Evolutionary conservation across 306 rosid genomes (phyloP).

Genomic region (Rosa chinensis): DNA sequence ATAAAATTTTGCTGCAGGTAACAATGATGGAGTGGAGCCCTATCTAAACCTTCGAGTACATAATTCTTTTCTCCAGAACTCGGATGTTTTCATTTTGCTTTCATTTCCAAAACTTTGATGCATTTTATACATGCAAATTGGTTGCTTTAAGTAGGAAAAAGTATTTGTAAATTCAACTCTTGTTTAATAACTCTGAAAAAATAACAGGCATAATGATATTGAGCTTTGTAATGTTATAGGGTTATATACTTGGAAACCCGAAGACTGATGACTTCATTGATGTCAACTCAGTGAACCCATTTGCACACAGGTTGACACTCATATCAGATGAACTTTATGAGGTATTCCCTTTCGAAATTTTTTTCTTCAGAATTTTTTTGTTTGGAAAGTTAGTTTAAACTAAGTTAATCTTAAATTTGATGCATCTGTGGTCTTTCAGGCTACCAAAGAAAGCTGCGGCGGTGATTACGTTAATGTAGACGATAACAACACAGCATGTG

Average conservation of each 20-base stretch:
- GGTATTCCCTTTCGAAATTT: not conserved
- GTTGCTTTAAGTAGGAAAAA: not conserved
- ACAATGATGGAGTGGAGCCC: slow-evolving; percentile 12
- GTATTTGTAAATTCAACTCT: not conserved
- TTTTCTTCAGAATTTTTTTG: not conserved
- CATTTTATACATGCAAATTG: not conserved
- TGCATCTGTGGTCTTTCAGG: slow-evolving; percentile 4
- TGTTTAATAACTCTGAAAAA: not conserved
- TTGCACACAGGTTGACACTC: slow-evolving; percentile 25
- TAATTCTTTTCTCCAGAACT: not conserved
- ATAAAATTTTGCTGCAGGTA: slow-evolving; percentile 15
- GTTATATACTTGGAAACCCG: slow-evolving; percentile 36
- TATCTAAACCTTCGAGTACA: slow-evolving; percentile 25
- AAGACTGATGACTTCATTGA: slow-evolving; percentile 28
- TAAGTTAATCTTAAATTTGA: not conserved
- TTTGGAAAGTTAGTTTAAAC: not conserved
- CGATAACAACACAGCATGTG: slow-evolving; percentile 23
- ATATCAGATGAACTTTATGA: slow-evolving; percentile 32
- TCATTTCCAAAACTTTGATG: not conserved
- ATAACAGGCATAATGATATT: not conserved
- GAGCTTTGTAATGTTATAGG: slow-evolving; percentile 6
- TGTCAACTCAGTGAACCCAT: slow-evolving; percentile 27
- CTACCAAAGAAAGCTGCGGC: slow-evolving; percentile 24
- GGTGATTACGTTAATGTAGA: slow-evolving; percentile 28
- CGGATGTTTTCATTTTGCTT: not conserved